A percentile compares a stretch with the other conserved stretches of the same genome.
Conservation (phyloP, 768 basidiomycete species). For the Podaxis sp. region DNA sequence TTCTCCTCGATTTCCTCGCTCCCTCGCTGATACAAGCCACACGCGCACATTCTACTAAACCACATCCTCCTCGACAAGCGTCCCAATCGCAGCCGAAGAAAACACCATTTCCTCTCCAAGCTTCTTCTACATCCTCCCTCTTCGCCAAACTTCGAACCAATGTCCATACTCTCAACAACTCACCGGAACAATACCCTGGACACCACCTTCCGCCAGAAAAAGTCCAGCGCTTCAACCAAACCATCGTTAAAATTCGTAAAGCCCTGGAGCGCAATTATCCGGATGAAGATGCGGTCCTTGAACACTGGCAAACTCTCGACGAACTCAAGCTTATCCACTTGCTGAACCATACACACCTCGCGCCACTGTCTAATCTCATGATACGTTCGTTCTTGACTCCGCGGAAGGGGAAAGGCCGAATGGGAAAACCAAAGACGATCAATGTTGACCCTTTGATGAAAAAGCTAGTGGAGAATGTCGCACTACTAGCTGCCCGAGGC, state of each 20-base stretch:
- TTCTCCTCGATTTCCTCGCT: constrained; percentile 9
- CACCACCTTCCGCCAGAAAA: constrained; percentile 17
- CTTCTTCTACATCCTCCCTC: constrained; percentile 9
- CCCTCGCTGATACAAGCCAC: neutral
- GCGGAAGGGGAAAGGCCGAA: neutral
- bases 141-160: constrained; percentile 7
- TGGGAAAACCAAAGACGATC: too few species aligned
- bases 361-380: constrained; percentile 34
- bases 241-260: constrained; percentile 36
- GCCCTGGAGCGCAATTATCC: constrained; percentile 30
- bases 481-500: constrained; percentile 44
- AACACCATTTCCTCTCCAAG: constrained; percentile 6
- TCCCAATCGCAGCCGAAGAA: neutral
- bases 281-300: constrained; percentile 29
- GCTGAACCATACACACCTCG: constrained; percentile 42
- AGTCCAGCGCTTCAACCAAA: constrained; percentile 27
- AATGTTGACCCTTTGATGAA: constrained; percentile 4
- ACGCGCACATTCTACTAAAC: neutral
- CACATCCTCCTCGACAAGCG: neutral
- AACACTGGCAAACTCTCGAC: constrained; percentile 45
- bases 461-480: constrained; percentile 42
- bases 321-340: constrained; percentile 42
- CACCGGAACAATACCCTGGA: neutral
- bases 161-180: neutral
- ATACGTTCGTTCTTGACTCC: constrained; percentile 1